Percentiles rank a stretch among this genome's conserved stretches.
These are phyloP conservation scores for Pouteria campechiana DNA, from an alignment of 179 eudicot species.

Conservation along the genomic window DNA sequence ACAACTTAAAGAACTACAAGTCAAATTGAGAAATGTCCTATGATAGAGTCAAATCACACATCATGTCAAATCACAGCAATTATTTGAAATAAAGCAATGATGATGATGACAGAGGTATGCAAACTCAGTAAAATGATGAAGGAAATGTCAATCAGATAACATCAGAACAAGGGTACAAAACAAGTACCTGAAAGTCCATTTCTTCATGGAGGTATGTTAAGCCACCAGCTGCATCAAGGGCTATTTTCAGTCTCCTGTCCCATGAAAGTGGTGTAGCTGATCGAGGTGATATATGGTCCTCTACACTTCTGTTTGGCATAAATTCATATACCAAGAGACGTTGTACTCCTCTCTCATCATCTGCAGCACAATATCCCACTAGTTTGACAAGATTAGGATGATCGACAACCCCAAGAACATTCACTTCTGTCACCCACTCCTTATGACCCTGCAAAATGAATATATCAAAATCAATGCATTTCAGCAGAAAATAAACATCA, in stretches of 20 bases:
- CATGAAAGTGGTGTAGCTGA: slow-evolving; percentile 1
- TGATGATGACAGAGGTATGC: no score
- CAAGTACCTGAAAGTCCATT: slow-evolving; percentile 8
- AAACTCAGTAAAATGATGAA: no score
- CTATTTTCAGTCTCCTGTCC: slow-evolving; percentile 5
- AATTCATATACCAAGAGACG: slow-evolving; percentile 6
- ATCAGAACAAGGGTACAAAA: no score
- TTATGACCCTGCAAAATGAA: slow-evolving; percentile 9
- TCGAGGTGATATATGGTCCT: slow-evolving; percentile 1
- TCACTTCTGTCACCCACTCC: slow-evolving; percentile 9
- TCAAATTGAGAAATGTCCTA: no score
- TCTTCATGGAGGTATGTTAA: slow-evolving; percentile 7
- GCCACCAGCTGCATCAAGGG: slow-evolving; percentile 8
- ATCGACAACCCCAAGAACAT: slow-evolving; percentile 10
- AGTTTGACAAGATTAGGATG: slow-evolving; percentile 7
- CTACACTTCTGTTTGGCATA: slow-evolving; percentile 5
- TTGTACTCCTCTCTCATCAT: slow-evolving; percentile 8
- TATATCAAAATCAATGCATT: no score
- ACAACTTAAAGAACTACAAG: no score
- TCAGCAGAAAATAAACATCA: no score
- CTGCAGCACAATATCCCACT: slow-evolving; percentile 6
- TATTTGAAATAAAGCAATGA: no score
- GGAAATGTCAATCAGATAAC: no score
- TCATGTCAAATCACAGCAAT: no score
- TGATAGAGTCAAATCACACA: no score